Evolutionary conservation across 805 yeast genomes (phyloP), one percentile per base, ranked within the genome.

Genomic region (Scheffersomyces amazonensis): DNA sequence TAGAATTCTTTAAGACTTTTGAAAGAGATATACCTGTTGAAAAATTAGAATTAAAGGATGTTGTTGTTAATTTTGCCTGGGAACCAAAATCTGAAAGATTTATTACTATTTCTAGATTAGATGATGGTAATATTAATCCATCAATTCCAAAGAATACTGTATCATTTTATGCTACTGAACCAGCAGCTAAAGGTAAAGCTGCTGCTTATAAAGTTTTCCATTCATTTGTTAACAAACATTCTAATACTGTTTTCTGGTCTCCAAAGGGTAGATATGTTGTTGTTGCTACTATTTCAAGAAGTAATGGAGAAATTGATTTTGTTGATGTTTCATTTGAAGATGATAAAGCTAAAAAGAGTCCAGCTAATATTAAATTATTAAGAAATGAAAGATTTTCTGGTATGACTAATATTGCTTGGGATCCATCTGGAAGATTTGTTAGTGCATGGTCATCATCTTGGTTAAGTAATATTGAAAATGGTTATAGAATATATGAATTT

Each of bases 11-110:
- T 77, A 84, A 87, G 56, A 66, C 89, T 41, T 73, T 75, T 43
- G 99, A 91, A 66, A 87, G 80, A 66, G 95, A 86, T 54, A 79
- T 91, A 50, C 98, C 99, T 22, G 96, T 90, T 43, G 97, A 90
- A 60, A 91, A 88, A 51, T 73, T 93, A 50, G 99, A 93, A 67
- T 75, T 90, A 58, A 87, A 87, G 66, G 96, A 93, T 44, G 82
- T 87, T 41, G 91, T 89, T 31, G 66, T 85, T 38, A 83, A 83
- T 62, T 85, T 93, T 66, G 90, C 87, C 39, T 93, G 98, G 98
- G 99, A 95, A 71, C 96, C 99, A 54, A 78, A 73, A 48, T 83
- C 91, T 25, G 91, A 87, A 59, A 78, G 96, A 60, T 90, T 93
- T 52, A 82, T 85, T 43, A 77, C 84, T 35, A 81, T 91, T 52